Percentiles rank a stretch among this genome's conserved stretches.
phyloP scores from a whole-genome alignment of 495 filamentous ascomycete species.

The Thermothielavioides terrestris region DNA sequence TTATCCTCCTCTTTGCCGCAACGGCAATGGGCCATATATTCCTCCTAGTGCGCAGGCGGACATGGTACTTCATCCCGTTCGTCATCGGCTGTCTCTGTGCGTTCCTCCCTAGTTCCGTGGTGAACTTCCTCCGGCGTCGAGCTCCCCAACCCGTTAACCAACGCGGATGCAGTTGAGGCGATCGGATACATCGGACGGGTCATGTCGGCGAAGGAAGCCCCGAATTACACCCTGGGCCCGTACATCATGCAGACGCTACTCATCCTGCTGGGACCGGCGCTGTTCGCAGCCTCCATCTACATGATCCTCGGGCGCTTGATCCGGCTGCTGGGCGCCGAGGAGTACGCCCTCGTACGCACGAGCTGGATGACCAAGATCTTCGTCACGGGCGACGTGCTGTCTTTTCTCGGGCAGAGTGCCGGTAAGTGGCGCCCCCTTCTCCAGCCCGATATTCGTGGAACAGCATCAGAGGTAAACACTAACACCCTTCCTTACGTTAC shows the following conservation, averaged over 20 bases:
- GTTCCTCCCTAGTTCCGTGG: constrained; percentile 20
- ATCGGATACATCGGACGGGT: constrained; percentile 51
- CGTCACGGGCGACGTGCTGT: constrained; percentile 35
- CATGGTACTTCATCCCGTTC: constrained; percentile 56
- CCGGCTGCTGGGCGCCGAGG: constrained; percentile 26
- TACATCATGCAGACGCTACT: constrained; percentile 30
- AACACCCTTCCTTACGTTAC: background rate
- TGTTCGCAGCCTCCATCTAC: constrained; percentile 47
- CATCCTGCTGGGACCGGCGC: constrained; percentile 34
- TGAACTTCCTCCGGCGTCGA: background rate
- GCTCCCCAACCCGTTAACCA: background rate
- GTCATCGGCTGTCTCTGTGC: constrained; percentile 50
- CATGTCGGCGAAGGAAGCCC: constrained; percentile 26
- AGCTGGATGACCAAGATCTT: constrained; percentile 44
- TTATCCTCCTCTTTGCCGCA: constrained; percentile 42
- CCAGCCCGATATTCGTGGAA: background rate
- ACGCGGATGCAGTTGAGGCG: constrained; percentile 39
- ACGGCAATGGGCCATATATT: constrained; percentile 38
- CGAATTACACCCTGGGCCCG: constrained; percentile 26
- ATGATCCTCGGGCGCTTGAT: constrained; percentile 49
- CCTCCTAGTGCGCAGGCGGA: constrained; percentile 39
- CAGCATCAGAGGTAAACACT: no score
- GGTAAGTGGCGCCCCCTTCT: constrained; percentile 10
- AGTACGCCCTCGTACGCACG: constrained; percentile 30
- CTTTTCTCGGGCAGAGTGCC: constrained; percentile 31